Evolutionary conservation across 1,139 yeast genomes (phyloP), one percentile per base, ranked within the genome.

Genomic region (Debaryomyces sp.): DNA sequence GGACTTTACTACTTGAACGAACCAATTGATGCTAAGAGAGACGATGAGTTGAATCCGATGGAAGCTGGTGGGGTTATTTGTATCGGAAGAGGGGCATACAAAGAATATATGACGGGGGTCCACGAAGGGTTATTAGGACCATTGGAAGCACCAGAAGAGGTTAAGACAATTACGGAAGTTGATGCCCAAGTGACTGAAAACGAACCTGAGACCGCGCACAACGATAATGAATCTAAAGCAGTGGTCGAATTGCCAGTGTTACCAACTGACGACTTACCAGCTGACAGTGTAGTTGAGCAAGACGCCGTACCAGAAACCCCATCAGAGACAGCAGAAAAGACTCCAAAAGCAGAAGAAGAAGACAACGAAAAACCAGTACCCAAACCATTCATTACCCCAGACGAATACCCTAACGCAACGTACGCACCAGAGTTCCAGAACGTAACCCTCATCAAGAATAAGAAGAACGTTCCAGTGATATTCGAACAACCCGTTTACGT

Each of bases 61-160:
- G 66, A 73, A 26, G 81, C 86, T 7, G 97, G 97, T 18, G 99
- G 99, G 44, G 86, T 91, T 12, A 80, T 95, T 22, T 89, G 97
- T 65, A 73, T 95, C 29, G 99, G 99, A 2, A 79, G 99, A 63
- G 99, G 99, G 49, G 94, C 98, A 0, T 94, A 82, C 67, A 94
- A 92, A 66, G 99, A 95, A 71, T 95, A 89, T 63, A 67, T 95
- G 49, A 80, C 82, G 45, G 99, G 99, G 6, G 66, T 95, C 8
- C 97, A 94, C 60, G 99, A 95, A 69, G 99, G 99, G 7, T 77
- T 95, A 63, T 70, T 95, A 45, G 99, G 99, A 0, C 98, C 98
- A 2, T 71, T 92, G 51, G 91, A 86, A 26, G 78, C 78, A 49
- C 95, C 96, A 2, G 71, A 66, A 24, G 72, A 67, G 22, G 77